Conservation (phyloP, 1,284 basidiomycete genomes). For the Termitomyces sp. region DNA sequence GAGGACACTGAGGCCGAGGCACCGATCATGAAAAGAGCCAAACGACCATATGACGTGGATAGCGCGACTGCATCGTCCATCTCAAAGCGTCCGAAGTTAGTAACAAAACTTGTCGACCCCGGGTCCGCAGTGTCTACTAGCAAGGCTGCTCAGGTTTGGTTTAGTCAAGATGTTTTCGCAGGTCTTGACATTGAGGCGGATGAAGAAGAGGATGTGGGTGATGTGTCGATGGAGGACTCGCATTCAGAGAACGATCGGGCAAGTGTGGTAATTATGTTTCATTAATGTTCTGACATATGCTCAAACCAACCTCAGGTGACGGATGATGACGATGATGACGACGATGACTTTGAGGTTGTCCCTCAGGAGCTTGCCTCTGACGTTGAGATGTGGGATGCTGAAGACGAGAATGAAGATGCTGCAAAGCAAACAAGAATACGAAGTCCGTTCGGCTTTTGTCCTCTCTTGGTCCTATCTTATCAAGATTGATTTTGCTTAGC, state of each 20-base stretch:
- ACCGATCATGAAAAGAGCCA: constrained; percentile 29
- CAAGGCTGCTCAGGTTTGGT: constrained; percentile 76
- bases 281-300: background rate
- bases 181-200: constrained; percentile 49
- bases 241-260: background rate
- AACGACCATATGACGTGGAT: constrained; percentile 34
- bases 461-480: constrained; percentile 3
- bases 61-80: constrained; percentile 24
- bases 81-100: constrained; percentile 39
- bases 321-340: constrained; percentile 36
- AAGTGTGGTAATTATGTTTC: constrained; percentile 5
- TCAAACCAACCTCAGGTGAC: constrained; percentile 7
- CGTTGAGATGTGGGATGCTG: constrained; percentile 76
- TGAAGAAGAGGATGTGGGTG: constrained; percentile 27
- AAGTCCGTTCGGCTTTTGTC: constrained; percentile 40
- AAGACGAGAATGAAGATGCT: constrained; percentile 76
- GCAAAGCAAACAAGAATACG: constrained; percentile 66
- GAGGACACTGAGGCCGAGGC: constrained; percentile 40
- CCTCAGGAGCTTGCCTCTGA: constrained; percentile 60
- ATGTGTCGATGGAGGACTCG: constrained; percentile 11
- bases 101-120: constrained; percentile 36
- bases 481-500: constrained; percentile 49
- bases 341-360: constrained; percentile 71
- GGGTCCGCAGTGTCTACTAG: constrained; percentile 33
- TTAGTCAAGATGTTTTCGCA: constrained; percentile 90